These are phyloP conservation scores for Conticribra guillardii DNA, from an alignment of 108 stramenopile species.

Conservation along the genomic window DNA sequence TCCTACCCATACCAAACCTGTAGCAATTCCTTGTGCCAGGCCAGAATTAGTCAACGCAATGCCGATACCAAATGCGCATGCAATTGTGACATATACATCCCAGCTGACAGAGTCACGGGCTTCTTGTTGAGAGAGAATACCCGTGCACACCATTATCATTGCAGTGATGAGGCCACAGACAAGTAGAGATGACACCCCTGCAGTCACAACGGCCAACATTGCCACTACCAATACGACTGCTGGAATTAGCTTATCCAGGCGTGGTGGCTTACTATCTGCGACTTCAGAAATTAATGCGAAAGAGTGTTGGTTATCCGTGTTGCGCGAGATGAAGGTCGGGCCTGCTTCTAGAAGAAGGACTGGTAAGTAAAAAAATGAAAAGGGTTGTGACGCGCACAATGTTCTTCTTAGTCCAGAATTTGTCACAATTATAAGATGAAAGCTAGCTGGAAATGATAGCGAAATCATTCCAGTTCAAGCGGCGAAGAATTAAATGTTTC, in stretches of 20 bases:
- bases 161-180: constrained; percentile 65
- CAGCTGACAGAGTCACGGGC: constrained; percentile 82
- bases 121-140: constrained; percentile 85
- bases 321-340: constrained; percentile 68
- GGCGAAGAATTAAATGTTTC: no score
- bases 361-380: no score
- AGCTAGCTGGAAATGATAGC: no score
- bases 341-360: constrained; percentile 83
- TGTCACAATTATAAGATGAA: no score
- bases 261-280: constrained; percentile 84
- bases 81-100: constrained; percentile 84
- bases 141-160: constrained; percentile 66
- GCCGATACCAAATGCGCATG: constrained; percentile 84
- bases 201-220: constrained; percentile 50
- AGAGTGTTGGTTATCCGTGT: constrained; percentile 63
- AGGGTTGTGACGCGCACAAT: no score
- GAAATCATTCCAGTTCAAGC: no score
- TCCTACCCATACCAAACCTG: constrained; percentile 60
- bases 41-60: constrained; percentile 80
- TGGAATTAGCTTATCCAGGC: constrained; percentile 67
- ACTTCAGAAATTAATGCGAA: constrained; percentile 87
- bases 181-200: constrained; percentile 60
- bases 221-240: constrained; percentile 64
- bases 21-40: constrained; percentile 70
- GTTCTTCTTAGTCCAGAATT: no score